Percentiles rank a stretch among this genome's conserved stretches.
phyloP scores from a whole-genome alignment of 2,329 filamentous ascomycete genomes.

The Colletotrichum eremochloae region DNA sequence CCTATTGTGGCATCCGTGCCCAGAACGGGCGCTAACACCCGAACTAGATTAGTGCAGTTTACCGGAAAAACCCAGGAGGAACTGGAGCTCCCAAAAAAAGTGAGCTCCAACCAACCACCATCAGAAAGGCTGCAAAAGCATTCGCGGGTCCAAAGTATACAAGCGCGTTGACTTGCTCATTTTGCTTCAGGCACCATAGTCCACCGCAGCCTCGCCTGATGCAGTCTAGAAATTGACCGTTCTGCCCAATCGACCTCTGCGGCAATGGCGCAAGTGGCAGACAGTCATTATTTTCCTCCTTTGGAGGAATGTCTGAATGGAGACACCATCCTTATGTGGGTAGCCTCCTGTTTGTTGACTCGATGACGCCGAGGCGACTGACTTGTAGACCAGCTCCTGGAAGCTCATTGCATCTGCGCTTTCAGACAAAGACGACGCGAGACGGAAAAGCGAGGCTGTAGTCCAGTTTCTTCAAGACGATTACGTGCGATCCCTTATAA shows the following conservation, averaged over 20 bases:
- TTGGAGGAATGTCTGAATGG: slow-evolving; percentile 88
- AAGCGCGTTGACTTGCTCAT: slow-evolving; percentile 39
- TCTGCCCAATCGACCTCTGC: slow-evolving; percentile 51
- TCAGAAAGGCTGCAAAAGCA: slow-evolving; percentile 41
- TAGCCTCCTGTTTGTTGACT: slow-evolving; percentile 45
- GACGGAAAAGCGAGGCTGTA: slow-evolving; percentile 67
- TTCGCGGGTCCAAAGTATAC: slow-evolving; percentile 36
- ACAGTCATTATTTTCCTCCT: slow-evolving; percentile 83
- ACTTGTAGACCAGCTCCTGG: slow-evolving; percentile 67
- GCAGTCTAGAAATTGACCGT: slow-evolving; percentile 39
- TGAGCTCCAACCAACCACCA: slow-evolving; percentile 38
- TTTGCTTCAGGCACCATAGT: slow-evolving; percentile 46
- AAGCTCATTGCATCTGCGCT: slow-evolving; percentile 69
- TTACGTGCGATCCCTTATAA: slow-evolving; percentile 76
- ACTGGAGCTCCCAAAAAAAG: slow-evolving; percentile 39
- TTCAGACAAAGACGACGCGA: slow-evolving; percentile 68
- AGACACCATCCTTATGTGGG: slow-evolving; percentile 84
- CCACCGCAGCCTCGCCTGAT: slow-evolving; percentile 42
- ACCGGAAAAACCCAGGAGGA: slow-evolving; percentile 34
- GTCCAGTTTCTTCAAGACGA: slow-evolving; percentile 79
- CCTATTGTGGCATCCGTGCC: slow-evolving; percentile 34
- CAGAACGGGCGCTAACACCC: slow-evolving; percentile 20
- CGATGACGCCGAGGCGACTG: slow-evolving; percentile 27
- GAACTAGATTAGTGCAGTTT: neutral
- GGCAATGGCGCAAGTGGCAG: slow-evolving; percentile 79